Evolutionary conservation across 2,329 filamentous ascomycete species (phyloP).

Genomic region (Stachybotrys echinatus): DNA sequence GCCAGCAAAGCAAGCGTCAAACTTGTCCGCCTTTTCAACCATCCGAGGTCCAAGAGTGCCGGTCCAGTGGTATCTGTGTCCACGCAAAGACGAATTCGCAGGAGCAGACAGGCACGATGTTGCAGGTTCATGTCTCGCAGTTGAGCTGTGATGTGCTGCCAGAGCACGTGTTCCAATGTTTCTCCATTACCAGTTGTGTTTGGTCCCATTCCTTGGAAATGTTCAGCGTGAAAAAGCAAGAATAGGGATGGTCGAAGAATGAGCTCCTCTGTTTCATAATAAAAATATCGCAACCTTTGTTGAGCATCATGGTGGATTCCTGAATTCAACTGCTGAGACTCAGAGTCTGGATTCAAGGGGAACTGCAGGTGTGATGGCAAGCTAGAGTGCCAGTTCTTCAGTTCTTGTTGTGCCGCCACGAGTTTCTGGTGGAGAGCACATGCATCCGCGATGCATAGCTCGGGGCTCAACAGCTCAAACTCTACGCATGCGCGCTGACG

Average conservation of each 20-base stretch:
- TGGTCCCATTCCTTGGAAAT: background rate
- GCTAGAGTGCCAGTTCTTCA: background rate
- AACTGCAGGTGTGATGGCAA: background rate
- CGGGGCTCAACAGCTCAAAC: background rate
- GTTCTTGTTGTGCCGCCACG: background rate
- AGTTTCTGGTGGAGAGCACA: background rate
- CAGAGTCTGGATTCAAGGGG: background rate
- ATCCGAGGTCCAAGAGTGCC: no score
- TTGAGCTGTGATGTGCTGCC: background rate
- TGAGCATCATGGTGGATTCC: background rate
- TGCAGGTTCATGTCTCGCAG: background rate
- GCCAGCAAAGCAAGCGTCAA: no score
- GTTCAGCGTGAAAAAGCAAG: background rate
- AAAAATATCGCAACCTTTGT: background rate
- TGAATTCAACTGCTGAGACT: background rate
- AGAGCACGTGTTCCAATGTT: background rate
- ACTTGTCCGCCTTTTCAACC: no score
- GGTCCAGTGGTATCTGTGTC: background rate
- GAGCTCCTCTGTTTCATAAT: slow-evolving; percentile 2
- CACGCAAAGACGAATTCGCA: background rate
- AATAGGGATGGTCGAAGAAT: slow-evolving; percentile 1
- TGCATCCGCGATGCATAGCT: background rate
- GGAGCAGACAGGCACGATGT: background rate
- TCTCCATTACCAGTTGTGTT: background rate
- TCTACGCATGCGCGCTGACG: background rate